Evolutionary conservation across 2,329 filamentous ascomycete genomes (phyloP), one percentile per base, ranked within the genome.

Genomic region (Apiospora phragmitis): DNA sequence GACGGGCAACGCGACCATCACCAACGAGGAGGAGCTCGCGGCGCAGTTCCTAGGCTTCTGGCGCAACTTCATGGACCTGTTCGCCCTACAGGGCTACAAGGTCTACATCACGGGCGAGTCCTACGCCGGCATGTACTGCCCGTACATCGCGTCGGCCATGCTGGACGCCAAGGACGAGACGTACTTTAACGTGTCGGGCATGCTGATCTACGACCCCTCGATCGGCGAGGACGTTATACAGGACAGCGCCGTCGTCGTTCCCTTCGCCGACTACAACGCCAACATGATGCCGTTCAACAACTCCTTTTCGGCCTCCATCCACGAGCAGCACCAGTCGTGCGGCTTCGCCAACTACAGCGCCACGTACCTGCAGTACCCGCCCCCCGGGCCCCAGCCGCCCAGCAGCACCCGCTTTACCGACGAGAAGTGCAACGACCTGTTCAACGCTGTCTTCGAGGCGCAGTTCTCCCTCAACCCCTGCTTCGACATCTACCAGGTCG

Each of bases 41-140:
- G 80, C 83, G n/a, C 88, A 95, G 74, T 94, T 95, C 78, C 84
- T 92, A 21, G 91, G 91, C 67, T 96, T 94, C 82, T 94, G 90
- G 80, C 85, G 86, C 79, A 87, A 87, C 72, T 90, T 89, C 74
- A 78, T 88, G 51, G 82, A 87, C 43, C 83, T 83, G 7, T 90
- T 90, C 74, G 82, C 83, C n/a, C 76, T 88, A 70, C 81, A 86
- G 32, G 83, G 83, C n/a, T 84, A 82, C 75, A 86, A 87, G 73
- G 84, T 87, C 0, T 89, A 87, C 73, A 76, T 89, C 38, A 85
- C 87, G 3, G 87, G 87, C 69, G 87, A 89, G 73, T 84, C 82
- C 3, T 89, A 89, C 75, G 86, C 84, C 4, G 86, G 84, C 26
- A 80, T 79, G 73, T 89, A 89, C 73, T 85, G 88, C 5, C 87